phyloP scores from a whole-genome alignment of 2,329 filamentous ascomycete genomes.

The Pyrenophora graminea region DNA sequence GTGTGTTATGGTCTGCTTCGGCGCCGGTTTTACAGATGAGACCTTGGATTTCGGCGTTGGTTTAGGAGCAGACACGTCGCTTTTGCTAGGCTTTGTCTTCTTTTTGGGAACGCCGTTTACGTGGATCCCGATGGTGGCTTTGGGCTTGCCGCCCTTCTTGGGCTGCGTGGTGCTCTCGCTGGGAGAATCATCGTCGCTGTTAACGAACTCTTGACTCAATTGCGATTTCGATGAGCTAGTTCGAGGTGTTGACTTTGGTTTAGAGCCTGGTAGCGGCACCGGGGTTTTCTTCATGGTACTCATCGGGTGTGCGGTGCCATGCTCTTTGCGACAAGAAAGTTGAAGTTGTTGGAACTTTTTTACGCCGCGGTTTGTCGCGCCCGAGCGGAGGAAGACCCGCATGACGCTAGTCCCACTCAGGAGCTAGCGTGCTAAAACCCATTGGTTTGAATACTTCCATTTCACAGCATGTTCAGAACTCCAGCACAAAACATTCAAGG shows the following conservation, averaged over 20 bases:
- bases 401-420: slow-evolving; percentile 6
- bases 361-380: slow-evolving; percentile 21
- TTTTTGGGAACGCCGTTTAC: slow-evolving; percentile 31
- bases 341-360: slow-evolving; percentile 37
- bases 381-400: slow-evolving; percentile 12
- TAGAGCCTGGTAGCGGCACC: slow-evolving; percentile 40
- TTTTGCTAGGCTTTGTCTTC: slow-evolving; percentile 19
- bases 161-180: slow-evolving; percentile 23
- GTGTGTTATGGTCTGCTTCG: slow-evolving; percentile 28
- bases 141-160: slow-evolving; percentile 25
- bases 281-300: slow-evolving; percentile 42
- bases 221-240: slow-evolving; percentile 25
- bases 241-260: slow-evolving; percentile 30
- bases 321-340: slow-evolving; percentile 17
- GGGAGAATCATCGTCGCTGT: slow-evolving; percentile 39
- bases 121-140: slow-evolving; percentile 39
- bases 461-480: slow-evolving; percentile 4
- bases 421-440: slow-evolving; percentile 10
- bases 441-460: slow-evolving; percentile 3
- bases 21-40: slow-evolving; percentile 23
- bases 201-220: slow-evolving; percentile 45
- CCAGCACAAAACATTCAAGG: slow-evolving; percentile 3
- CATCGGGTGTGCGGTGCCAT: slow-evolving; percentile 31
- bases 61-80: slow-evolving; percentile 14
- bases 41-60: slow-evolving; percentile 17